Percentiles rank a stretch among this genome's conserved stretches.
Evolutionary conservation across 2,329 filamentous ascomycete species (phyloP).

Genomic region (Hymenoscyphus infarciens): DNA sequence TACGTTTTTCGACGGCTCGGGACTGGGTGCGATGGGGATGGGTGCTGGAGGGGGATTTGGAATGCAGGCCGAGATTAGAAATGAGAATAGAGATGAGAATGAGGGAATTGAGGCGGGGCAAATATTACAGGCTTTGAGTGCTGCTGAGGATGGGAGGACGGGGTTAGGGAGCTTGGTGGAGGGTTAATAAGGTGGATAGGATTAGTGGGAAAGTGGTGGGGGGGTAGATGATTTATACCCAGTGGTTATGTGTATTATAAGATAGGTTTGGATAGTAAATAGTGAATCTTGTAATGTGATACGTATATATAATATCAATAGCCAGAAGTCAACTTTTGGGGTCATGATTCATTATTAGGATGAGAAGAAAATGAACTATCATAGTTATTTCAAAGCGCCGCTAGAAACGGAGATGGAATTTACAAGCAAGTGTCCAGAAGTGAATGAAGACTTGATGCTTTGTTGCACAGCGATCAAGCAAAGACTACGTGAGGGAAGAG

Average conservation of each 20-base stretch:
- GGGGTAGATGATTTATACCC: background rate
- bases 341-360: too few relatives aligned
- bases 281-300: too few relatives aligned
- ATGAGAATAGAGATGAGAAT: slow-evolving; percentile 24
- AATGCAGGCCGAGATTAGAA: slow-evolving; percentile 11
- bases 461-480: too few relatives aligned
- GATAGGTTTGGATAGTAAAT: background rate
- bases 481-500: too few relatives aligned
- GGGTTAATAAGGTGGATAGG: background rate
- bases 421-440: too few relatives aligned
- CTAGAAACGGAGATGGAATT: too few relatives aligned
- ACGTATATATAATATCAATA: too few relatives aligned
- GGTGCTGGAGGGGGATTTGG: slow-evolving; percentile 8
- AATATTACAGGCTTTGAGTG: slow-evolving; percentile 33
- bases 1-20: slow-evolving; percentile 22
- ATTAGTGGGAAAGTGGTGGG: too few relatives aligned
- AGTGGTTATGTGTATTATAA: background rate
- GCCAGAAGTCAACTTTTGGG: too few relatives aligned
- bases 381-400: too few relatives aligned
- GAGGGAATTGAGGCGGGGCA: slow-evolving; percentile 35
- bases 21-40: slow-evolving; percentile 18
- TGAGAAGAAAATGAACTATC: too few relatives aligned
- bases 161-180: background rate
- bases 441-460: too few relatives aligned
- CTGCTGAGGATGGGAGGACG: slow-evolving; percentile 23